Conservation (phyloP, 2,329 filamentous ascomycete genomes). For the Byssoonygena ceratinophila region DNA sequence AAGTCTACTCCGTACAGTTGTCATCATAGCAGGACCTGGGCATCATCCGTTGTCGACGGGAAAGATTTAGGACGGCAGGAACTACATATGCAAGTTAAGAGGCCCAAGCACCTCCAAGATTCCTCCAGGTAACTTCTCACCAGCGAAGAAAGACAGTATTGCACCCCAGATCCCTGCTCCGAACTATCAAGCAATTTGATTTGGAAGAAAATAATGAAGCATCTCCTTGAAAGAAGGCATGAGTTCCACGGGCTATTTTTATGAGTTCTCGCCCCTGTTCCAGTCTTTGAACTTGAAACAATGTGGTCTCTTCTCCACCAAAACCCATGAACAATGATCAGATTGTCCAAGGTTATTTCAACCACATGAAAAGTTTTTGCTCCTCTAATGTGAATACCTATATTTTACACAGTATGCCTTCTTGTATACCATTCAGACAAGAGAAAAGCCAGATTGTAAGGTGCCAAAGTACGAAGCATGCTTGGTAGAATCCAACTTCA, state of each 20-base stretch:
- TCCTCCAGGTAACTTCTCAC: neutral
- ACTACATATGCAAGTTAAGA: neutral
- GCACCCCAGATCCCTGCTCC: conserved; percentile 3
- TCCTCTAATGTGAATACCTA: neutral
- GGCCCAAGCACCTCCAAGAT: conserved; percentile 5
- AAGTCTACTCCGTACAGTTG: too few species aligned
- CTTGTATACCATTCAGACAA: too few species aligned
- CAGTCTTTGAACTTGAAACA: conserved; percentile 9
- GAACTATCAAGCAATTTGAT: neutral
- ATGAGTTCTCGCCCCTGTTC: conserved; percentile 9
- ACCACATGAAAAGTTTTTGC: neutral
- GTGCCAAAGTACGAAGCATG: neutral
- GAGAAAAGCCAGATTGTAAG: neutral
- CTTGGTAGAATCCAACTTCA: neutral
- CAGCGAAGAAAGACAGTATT: neutral
- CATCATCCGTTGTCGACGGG: too few species aligned
- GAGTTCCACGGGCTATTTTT: neutral
- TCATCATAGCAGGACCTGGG: too few species aligned
- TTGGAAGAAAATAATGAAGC: neutral
- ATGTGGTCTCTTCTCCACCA: conserved; percentile 6
- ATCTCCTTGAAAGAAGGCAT: neutral
- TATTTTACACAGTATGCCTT: too few species aligned
- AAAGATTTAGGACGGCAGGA: neutral
- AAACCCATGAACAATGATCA: conserved; percentile 2
- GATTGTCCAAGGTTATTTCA: neutral